Evolutionary conservation across 1,284 basidiomycete species (phyloP).

Genomic region (Vanrija sp.): DNA sequence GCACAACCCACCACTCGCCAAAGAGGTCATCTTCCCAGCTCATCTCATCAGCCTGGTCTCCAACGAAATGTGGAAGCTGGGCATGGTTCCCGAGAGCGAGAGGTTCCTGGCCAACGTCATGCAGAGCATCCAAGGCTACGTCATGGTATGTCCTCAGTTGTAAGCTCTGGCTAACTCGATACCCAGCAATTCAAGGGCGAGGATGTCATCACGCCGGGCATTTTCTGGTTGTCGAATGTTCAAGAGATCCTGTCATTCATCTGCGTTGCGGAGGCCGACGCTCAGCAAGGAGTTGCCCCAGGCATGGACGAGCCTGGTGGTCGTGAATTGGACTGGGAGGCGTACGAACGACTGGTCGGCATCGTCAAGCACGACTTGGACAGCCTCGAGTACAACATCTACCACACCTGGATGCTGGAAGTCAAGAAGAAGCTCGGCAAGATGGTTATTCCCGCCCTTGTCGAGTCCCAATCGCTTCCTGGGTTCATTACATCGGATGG

Average conservation of each 20-base stretch:
- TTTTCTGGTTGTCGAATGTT: constrained; percentile 99
- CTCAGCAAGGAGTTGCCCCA: constrained; percentile 95
- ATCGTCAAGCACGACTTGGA: constrained; percentile 99
- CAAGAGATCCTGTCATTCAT: constrained; percentile 99
- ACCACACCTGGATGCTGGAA: constrained; percentile 99
- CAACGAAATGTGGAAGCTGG: constrained; percentile 99
- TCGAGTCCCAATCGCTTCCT: constrained; percentile 95
- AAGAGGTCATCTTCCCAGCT: constrained; percentile 99
- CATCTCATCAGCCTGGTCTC: constrained; percentile 96
- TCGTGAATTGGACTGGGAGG: constrained; percentile 91
- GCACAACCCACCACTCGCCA: constrained; percentile 86
- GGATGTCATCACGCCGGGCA: constrained; percentile 91
- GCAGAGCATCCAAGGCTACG: constrained; percentile 95
- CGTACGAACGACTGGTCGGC: constrained; percentile 92
- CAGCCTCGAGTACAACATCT: constrained; percentile 98
- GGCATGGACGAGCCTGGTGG: constrained; percentile 93
- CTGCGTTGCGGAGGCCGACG: constrained; percentile 96
- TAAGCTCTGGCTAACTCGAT: background rate
- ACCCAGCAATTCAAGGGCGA: constrained; percentile 71
- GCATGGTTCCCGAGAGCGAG: constrained; percentile 93
- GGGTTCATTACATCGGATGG: constrained; percentile 97
- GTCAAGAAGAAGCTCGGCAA: constrained; percentile 94
- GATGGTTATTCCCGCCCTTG: constrained; percentile 97
- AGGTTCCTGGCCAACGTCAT: constrained; percentile 98
- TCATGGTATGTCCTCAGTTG: constrained; percentile 69